Conservation (phyloP, 352 stramenopile species). For the Pythium insidiosum region DNA sequence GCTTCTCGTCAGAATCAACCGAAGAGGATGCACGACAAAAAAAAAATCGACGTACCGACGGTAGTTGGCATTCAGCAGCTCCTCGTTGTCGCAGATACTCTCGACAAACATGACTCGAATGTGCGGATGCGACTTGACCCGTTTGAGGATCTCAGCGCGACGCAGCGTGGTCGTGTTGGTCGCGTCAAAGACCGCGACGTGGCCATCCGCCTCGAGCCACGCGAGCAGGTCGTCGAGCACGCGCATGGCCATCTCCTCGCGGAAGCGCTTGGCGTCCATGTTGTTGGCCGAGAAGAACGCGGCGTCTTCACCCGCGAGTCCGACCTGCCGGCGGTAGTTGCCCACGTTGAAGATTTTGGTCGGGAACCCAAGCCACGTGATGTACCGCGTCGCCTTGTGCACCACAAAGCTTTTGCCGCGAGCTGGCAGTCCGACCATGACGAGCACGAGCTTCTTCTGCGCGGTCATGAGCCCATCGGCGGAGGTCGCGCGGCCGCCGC, state of each 20-base stretch:
- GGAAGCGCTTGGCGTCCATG: conserved; percentile 60
- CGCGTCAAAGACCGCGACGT: conserved; percentile 93
- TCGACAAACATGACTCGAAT: conserved; percentile 92
- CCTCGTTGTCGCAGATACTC: conserved; percentile 91
- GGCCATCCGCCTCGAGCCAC: conserved; percentile 86
- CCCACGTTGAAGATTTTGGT: conserved; percentile 95
- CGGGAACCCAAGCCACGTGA: conserved; percentile 88
- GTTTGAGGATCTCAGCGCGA: conserved; percentile 50
- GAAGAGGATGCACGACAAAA: neutral
- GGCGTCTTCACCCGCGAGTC: conserved; percentile 59
- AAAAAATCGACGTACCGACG: conserved; percentile 10
- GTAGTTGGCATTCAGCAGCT: conserved; percentile 91
- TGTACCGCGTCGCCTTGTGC: conserved; percentile 89
- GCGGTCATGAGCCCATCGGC: conserved; percentile 55
- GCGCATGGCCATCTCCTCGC: conserved; percentile 86
- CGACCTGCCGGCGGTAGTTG: conserved; percentile 83
- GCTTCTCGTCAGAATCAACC: neutral
- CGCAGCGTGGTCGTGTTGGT: conserved; percentile 91
- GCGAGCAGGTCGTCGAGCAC: conserved; percentile 85
- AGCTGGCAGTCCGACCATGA: conserved; percentile 91
- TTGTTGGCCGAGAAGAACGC: conserved; percentile 92
- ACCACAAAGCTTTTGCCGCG: conserved; percentile 95
- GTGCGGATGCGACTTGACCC: conserved; percentile 50
- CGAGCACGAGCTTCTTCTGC: conserved; percentile 88
- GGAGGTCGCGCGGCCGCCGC: conserved; percentile 1